Evolutionary conservation across 2,329 filamentous ascomycete genomes (phyloP).

Genomic region (Stachybotrys elegans): DNA sequence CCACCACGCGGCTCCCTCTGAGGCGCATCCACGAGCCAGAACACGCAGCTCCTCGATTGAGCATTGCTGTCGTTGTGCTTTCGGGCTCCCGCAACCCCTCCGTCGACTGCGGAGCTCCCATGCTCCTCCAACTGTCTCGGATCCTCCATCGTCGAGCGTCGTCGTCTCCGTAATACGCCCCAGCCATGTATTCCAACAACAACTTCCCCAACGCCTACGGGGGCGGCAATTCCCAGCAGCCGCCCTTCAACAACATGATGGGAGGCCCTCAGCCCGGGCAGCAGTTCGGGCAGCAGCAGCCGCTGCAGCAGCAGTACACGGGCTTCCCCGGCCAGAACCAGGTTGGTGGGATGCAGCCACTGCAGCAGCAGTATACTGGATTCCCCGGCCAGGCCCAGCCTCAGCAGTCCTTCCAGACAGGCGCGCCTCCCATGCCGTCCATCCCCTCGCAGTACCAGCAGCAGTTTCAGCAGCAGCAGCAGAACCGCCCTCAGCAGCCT

Average conservation of each 20-base stretch:
- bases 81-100: conserved; percentile 1
- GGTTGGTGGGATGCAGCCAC: conserved; percentile 45
- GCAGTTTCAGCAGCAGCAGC: conserved; percentile 51
- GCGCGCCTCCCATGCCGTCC: conserved; percentile 53
- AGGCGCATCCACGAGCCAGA: no score
- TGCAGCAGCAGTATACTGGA: conserved; percentile 65
- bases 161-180: conserved; percentile 10
- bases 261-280: conserved; percentile 37
- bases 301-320: conserved; percentile 53
- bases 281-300: conserved; percentile 40
- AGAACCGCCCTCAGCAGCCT: conserved; percentile 37
- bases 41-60: no score
- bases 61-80: no score
- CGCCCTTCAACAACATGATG: conserved; percentile 34
- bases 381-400: conserved; percentile 46
- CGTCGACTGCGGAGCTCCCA: conserved; percentile 16
- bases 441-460: conserved; percentile 57
- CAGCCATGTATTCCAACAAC: conserved; percentile 87
- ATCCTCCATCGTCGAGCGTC: conserved; percentile 11
- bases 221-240: conserved; percentile 62
- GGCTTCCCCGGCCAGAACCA: conserved; percentile 51
- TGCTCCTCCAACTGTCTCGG: conserved; percentile 11
- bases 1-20: no score
- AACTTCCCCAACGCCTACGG: conserved; percentile 84
- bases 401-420: conserved; percentile 58